These are phyloP conservation scores for Xylaria sp. DNA, from an alignment of 2,329 filamentous ascomycete species.

Conservation along the genomic window DNA sequence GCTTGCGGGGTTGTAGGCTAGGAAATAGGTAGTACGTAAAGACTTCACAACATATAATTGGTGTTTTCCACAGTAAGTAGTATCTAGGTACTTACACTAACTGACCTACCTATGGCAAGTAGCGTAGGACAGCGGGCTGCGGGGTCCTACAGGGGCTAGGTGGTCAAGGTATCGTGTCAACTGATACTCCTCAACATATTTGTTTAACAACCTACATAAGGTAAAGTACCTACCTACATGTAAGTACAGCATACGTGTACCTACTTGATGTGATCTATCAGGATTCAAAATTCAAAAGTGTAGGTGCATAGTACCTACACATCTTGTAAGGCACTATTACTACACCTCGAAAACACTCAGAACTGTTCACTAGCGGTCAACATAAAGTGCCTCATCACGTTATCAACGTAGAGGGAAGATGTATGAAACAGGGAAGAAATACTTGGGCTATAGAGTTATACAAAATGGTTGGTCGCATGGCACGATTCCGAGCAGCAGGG, in stretches of 20 bases:
- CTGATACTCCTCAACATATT: constrained; percentile 13
- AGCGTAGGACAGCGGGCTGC: not conserved
- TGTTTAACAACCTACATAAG: too few relatives aligned
- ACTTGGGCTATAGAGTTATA: not conserved
- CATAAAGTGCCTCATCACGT: not conserved
- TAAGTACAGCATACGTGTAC: not conserved
- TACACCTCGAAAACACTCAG: not conserved
- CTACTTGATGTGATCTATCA: not conserved
- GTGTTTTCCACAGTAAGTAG: too few relatives aligned
- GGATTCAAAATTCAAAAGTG: not conserved
- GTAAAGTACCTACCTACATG: too few relatives aligned
- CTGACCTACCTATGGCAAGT: too few relatives aligned
- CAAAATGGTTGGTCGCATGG: not conserved
- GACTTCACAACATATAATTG: too few relatives aligned
- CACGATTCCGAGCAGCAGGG: constrained; percentile 1
- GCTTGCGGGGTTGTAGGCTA: not conserved
- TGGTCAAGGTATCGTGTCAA: constrained; percentile 16
- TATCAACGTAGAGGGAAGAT: not conserved
- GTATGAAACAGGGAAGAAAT: not conserved
- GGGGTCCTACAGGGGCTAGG: constrained; percentile 17
- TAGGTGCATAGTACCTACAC: not conserved
- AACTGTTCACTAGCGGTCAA: not conserved
- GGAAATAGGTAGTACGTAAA: not conserved
- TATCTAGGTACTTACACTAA: too few relatives aligned
- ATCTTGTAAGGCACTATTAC: not conserved